Evolutionary conservation across 1,284 basidiomycete genomes (phyloP).

Genomic region (Malassezia brasiliensis): DNA sequence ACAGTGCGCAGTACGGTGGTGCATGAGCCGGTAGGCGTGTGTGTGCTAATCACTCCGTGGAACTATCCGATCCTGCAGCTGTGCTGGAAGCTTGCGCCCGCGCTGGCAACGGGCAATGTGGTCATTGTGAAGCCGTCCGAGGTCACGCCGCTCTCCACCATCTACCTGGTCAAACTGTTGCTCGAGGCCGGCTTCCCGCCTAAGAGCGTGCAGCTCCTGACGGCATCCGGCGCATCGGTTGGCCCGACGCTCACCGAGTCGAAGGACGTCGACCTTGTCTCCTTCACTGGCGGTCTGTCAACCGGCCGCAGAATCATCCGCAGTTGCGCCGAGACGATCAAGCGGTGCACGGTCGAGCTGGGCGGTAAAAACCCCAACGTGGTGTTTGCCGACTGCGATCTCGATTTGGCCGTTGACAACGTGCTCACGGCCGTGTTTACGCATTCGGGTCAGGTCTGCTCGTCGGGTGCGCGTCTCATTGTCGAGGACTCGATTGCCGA

Average conservation of each 20-base stretch:
- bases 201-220: slow-evolving; percentile 37
- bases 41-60: slow-evolving; percentile 47
- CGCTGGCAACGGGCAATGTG: slow-evolving; percentile 42
- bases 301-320: slow-evolving; percentile 41
- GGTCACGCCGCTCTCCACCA: slow-evolving; percentile 44
- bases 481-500: slow-evolving; percentile 47
- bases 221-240: slow-evolving; percentile 37
- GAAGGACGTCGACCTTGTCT: slow-evolving; percentile 42
- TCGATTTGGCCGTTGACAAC: slow-evolving; percentile 44
- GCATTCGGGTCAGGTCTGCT: slow-evolving; percentile 48
- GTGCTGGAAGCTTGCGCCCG: slow-evolving; percentile 47
- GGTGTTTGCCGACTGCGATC: slow-evolving; percentile 44
- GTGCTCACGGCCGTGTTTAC: slow-evolving; percentile 44
- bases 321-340: slow-evolving; percentile 38
- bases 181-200: slow-evolving; percentile 42
- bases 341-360: slow-evolving; percentile 45
- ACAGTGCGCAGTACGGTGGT: slow-evolving; percentile 30
- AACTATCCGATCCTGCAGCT: slow-evolving; percentile 47
- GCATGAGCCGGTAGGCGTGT: slow-evolving; percentile 46
- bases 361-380: slow-evolving; percentile 48
- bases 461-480: slow-evolving; percentile 41
- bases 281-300: slow-evolving; percentile 44
- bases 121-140: slow-evolving; percentile 48
- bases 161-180: slow-evolving; percentile 40
- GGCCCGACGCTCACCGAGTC: slow-evolving; percentile 39